A percentile compares a stretch with the other conserved stretches of the same genome.
Evolutionary conservation across 2,329 filamentous ascomycete genomes (phyloP).

Genomic region (Plenodomus lindquistii): DNA sequence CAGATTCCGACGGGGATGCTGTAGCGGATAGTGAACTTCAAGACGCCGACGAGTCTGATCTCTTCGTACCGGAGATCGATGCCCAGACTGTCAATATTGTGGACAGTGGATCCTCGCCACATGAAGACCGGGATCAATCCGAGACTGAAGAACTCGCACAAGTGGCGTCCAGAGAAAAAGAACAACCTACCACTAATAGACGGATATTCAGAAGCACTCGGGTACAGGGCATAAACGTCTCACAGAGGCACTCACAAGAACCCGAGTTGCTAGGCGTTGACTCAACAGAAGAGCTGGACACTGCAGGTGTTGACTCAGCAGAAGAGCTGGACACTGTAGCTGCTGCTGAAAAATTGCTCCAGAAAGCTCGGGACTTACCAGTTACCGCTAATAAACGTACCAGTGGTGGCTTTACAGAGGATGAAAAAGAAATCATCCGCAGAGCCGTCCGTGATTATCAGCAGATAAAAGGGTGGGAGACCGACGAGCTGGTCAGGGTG

Average conservation of each 20-base stretch:
- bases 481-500: slow-evolving; percentile 21
- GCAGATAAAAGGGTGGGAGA: slow-evolving; percentile 16
- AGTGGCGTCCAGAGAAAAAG: no score
- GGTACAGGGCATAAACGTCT: no score
- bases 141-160: no score
- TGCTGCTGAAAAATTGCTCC: slow-evolving; percentile 21
- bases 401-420: slow-evolving; percentile 19
- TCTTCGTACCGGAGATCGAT: background rate
- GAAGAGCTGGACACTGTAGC: background rate
- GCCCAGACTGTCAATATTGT: background rate
- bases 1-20: background rate
- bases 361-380: slow-evolving; percentile 9
- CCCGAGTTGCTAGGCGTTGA: no score
- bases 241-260: no score
- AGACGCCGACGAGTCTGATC: background rate
- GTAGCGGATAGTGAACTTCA: no score
- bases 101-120: background rate
- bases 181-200: no score
- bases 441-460: slow-evolving; percentile 27
- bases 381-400: slow-evolving; percentile 19
- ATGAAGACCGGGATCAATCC: no score
- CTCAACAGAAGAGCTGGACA: no score
- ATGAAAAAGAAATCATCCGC: slow-evolving; percentile 30
- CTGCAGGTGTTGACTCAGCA: no score
- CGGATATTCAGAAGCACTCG: no score